Base-by-base conservation (phyloP, 768 basidiomycete genomes). In the Lactarius deliciosus region DNA sequence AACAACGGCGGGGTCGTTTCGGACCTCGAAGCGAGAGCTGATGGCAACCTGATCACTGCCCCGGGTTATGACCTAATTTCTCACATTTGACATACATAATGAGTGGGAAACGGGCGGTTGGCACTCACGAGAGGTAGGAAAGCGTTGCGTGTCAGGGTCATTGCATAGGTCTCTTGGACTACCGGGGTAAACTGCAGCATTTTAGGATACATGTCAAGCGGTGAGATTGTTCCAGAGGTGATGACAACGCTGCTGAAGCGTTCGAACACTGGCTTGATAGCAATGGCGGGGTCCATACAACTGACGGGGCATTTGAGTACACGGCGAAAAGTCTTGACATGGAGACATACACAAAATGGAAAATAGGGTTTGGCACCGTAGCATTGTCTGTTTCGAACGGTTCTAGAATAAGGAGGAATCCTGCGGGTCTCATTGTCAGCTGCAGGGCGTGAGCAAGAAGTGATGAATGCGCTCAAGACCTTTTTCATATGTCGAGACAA, bases 181-280 rank as follows among this genome's bases (percentile, higher is more conserved):
- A 96, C 95, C 2, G 97, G 96, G 20, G 92, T 93, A 77, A 99
- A 99, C 71, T 95, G 94, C 36, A 99, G 82, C 92, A 99, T 99
- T 79, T 98, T 99, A 15, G 97, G 97, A 76, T 99, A 99, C 97
- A 99, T 99, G 78, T 99, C 97, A 65, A 99, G 78, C 2, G 97
- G 97, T 1, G 96, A 98, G 72, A 99, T 94, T 13, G 97, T 99
- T 72, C 97, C 97, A 5, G 95, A 98, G 0, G 97, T 99, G 75
- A 99, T 99, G 69, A 99, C 94, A 25, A 99, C 97, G 68, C 91
- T 94, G 75, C 93, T 96, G 75, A 98, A 99, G 36, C 95, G 91
- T 74, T 99, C 97, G 75, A 99, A 98, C 20, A 99, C 92, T 0
- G 97, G 97, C 72, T 94, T 92, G 72, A 99, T 99, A 10, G 97